Conservation (phyloP, 495 filamentous ascomycete genomes). For the Stereocaulon alpinum region DNA sequence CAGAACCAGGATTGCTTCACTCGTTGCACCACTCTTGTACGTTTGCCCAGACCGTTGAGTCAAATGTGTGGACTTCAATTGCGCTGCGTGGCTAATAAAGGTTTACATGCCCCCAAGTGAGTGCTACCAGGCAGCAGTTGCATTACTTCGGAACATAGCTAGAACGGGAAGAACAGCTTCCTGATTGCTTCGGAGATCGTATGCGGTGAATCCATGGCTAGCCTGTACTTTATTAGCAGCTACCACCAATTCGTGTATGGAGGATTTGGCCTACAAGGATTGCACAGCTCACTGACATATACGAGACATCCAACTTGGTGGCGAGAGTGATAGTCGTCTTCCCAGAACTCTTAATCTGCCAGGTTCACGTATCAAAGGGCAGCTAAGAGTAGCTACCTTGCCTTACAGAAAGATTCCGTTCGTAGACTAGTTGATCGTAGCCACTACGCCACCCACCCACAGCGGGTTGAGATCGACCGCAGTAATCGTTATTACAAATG, state of each 20-base stretch:
- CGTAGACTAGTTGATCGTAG: constrained; percentile 30
- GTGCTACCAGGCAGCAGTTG: neutral
- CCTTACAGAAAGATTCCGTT: constrained; percentile 26
- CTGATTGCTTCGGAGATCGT: constrained; percentile 23
- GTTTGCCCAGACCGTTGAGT: too few relatives aligned
- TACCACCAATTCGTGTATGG: too few relatives aligned
- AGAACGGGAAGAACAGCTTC: constrained; percentile 16
- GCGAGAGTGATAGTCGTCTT: constrained; percentile 28
- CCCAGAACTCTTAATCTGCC: constrained; percentile 22
- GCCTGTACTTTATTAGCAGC: constrained; percentile 1
- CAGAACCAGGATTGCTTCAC: too few relatives aligned
- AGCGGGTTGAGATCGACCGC: constrained; percentile 39
- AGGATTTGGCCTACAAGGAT: constrained; percentile 18
- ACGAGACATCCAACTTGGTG: constrained; percentile 24
- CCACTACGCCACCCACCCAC: constrained; percentile 34
- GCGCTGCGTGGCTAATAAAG: too few relatives aligned
- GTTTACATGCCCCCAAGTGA: too few relatives aligned
- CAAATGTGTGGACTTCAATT: neutral
- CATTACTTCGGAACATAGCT: neutral
- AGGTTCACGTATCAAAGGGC: neutral
- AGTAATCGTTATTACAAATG: constrained; percentile 37
- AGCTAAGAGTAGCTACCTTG: neutral
- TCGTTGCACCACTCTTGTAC: too few relatives aligned
- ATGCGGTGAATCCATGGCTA: constrained; percentile 30
- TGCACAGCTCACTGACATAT: constrained; percentile 30